Evolutionary conservation across 768 basidiomycete genomes (phyloP).

Genomic region (Kwoniella dejecticola): DNA sequence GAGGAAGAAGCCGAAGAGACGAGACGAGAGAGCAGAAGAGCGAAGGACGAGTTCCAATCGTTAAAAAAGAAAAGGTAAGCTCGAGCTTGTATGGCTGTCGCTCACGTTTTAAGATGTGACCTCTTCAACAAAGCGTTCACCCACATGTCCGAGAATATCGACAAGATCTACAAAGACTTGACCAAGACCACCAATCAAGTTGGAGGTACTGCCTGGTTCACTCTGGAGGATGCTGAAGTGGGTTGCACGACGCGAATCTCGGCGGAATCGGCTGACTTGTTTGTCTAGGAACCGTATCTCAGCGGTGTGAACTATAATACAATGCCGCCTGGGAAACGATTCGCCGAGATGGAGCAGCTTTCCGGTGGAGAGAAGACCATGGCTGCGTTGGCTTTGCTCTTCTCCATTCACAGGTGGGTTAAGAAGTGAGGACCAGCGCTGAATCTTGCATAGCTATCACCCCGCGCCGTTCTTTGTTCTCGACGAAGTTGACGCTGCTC

Average conservation of each 20-base stretch:
- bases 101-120: slow-evolving; percentile 62
- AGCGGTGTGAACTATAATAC: slow-evolving; percentile 97
- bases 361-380: slow-evolving; percentile 99
- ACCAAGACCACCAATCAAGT: slow-evolving; percentile 73
- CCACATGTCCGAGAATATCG: slow-evolving; percentile 92
- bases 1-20: slow-evolving; percentile 92
- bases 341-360: slow-evolving; percentile 97
- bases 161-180: slow-evolving; percentile 94
- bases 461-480: slow-evolving; percentile 97
- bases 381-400: slow-evolving; percentile 91
- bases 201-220: slow-evolving; percentile 94
- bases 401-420: slow-evolving; percentile 87
- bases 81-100: neutral
- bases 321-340: slow-evolving; percentile 99
- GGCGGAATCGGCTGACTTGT: neutral
- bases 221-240: slow-evolving; percentile 93
- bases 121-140: slow-evolving; percentile 94
- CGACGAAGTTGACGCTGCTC: slow-evolving; percentile 93
- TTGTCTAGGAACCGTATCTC: slow-evolving; percentile 72
- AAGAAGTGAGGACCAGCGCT: too few species aligned
- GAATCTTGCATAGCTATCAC: slow-evolving; percentile 68
- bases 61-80: slow-evolving; percentile 75
- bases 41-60: slow-evolving; percentile 89
- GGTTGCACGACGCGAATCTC: slow-evolving; percentile 29
- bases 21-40: slow-evolving; percentile 80